Conservation (phyloP, 2,329 filamentous ascomycete genomes). For the Torrubiellomyces zombiae region DNA sequence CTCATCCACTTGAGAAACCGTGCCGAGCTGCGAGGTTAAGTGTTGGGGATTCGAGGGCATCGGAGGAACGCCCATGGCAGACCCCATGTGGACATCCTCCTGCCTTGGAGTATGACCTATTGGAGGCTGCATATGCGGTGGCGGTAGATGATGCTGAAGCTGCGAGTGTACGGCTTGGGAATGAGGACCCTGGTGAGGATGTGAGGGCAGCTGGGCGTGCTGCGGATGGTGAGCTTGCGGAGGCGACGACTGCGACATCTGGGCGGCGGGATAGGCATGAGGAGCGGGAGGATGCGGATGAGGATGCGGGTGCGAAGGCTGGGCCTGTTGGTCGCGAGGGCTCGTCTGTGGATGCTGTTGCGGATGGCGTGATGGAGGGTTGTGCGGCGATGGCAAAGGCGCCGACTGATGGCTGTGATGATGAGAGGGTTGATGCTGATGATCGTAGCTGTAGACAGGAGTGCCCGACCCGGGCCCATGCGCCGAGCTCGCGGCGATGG, state of each 20-base stretch:
- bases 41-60: slow-evolving; percentile 2
- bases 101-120: slow-evolving; percentile 7
- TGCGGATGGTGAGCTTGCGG: slow-evolving; percentile 2
- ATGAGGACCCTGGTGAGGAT: slow-evolving; percentile 2
- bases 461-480: slow-evolving; percentile 4
- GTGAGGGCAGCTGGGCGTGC: background rate
- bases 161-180: slow-evolving; percentile 2
- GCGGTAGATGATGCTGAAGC: slow-evolving; percentile 6
- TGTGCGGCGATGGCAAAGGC: slow-evolving; percentile 2
- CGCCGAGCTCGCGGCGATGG: slow-evolving; percentile 8
- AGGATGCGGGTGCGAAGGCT: slow-evolving; percentile 9
- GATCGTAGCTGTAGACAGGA: slow-evolving; percentile 3
- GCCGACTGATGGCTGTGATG: slow-evolving; percentile 2
- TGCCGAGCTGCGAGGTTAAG: too few relatives aligned
- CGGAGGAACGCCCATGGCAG: slow-evolving; percentile 5
- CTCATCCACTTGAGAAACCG: slow-evolving; percentile 19
- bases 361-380: slow-evolving; percentile 3
- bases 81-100: slow-evolving; percentile 8
- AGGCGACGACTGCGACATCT: too few relatives aligned
- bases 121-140: slow-evolving; percentile 6
- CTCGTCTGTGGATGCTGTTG: slow-evolving; percentile 8
- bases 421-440: slow-evolving; percentile 4
- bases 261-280: too few relatives aligned
- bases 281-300: slow-evolving; percentile 8
- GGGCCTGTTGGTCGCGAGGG: slow-evolving; percentile 1